Percentiles rank a stretch among this genome's conserved stretches.
Evolutionary conservation across 495 filamentous ascomycete species (phyloP).

Genomic region (Lasiosphaeria ovina): DNA sequence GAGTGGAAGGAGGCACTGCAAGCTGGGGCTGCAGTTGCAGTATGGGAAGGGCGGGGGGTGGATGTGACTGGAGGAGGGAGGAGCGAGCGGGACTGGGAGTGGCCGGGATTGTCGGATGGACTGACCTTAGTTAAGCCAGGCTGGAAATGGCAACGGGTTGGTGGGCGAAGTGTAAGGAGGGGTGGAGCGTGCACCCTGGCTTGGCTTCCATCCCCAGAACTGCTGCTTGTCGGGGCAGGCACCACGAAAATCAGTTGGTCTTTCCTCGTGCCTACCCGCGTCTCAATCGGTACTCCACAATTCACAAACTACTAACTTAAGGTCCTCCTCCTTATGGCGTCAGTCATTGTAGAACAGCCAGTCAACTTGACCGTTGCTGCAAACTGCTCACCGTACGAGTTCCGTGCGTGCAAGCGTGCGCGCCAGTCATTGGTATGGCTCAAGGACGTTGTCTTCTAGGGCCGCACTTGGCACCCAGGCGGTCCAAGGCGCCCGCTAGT

Average conservation of each 20-base stretch:
- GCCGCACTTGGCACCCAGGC: too few species aligned
- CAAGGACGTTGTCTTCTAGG: neutral
- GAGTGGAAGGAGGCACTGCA: conserved; percentile 32
- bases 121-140: conserved; percentile 12
- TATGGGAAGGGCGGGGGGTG: conserved; percentile 15
- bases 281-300: neutral
- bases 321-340: neutral
- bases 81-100: conserved; percentile 13
- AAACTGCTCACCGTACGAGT: neutral
- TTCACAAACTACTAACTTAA: neutral
- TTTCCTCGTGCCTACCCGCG: too few species aligned
- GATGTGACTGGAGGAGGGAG: conserved; percentile 16
- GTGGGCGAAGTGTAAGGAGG: conserved; percentile 1
- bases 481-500: too few species aligned
- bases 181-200: conserved; percentile 4
- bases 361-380: neutral
- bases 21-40: conserved; percentile 12
- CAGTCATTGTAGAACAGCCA: neutral
- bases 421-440: neutral
- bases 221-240: too few species aligned
- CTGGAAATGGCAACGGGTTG: conserved; percentile 7
- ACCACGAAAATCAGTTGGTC: too few species aligned
- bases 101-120: conserved; percentile 10
- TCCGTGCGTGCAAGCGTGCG: neutral
- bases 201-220: too few species aligned